Evolutionary conservation across 306 rosid genomes (phyloP).

Genomic region (Purshia tridentata): DNA sequence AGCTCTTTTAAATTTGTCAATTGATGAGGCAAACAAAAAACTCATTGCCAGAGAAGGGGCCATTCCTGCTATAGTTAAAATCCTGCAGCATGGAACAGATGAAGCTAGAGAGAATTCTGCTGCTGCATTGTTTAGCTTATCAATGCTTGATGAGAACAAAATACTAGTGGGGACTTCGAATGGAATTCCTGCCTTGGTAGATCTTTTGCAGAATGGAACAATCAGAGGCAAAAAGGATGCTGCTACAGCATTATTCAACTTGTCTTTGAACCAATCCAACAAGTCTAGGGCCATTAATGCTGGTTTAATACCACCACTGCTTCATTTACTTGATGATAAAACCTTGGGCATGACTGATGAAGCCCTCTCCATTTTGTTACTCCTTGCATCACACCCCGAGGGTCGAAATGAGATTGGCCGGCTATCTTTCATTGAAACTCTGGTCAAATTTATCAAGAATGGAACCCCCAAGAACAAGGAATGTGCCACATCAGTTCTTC

Average conservation of each 20-base stretch:
- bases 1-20: constrained; percentile 70
- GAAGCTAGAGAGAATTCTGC: constrained; percentile 87
- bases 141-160: constrained; percentile 79
- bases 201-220: constrained; percentile 56
- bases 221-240: constrained; percentile 86
- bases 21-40: constrained; percentile 72
- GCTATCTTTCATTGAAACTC: constrained; percentile 62
- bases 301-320: constrained; percentile 62
- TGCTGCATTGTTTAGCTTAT: constrained; percentile 80
- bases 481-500: constrained; percentile 74
- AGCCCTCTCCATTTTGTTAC: constrained; percentile 68
- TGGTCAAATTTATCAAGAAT: constrained; percentile 49
- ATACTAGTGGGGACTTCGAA: constrained; percentile 52
- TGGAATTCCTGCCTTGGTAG: constrained; percentile 68
- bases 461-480: constrained; percentile 89
- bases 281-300: constrained; percentile 66
- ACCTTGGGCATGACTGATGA: constrained; percentile 80
- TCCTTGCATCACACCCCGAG: constrained; percentile 61
- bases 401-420: constrained; percentile 64
- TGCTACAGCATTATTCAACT: constrained; percentile 71
- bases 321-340: constrained; percentile 45
- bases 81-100: constrained; percentile 56
- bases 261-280: constrained; percentile 60
- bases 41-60: constrained; percentile 70
- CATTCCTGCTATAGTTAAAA: constrained; percentile 71